phyloP scores from a whole-genome alignment of 106 monocot genomes.

The Vanilla planifolia region DNA sequence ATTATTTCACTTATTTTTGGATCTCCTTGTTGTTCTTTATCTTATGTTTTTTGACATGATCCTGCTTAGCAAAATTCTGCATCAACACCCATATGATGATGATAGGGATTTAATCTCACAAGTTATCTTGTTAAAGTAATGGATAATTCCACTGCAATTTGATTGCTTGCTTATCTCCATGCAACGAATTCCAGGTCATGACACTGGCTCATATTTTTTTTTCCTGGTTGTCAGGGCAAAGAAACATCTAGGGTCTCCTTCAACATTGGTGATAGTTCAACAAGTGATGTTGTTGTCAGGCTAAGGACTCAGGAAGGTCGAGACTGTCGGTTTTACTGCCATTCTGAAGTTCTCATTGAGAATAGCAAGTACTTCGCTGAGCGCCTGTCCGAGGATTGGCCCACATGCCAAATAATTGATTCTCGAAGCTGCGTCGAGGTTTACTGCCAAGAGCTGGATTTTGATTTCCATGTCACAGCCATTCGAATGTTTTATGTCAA shows the following conservation, averaged over 20 bases:
- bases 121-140: too few species aligned
- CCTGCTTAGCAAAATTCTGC: too few species aligned
- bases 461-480: slow-evolving; percentile 53
- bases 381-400: slow-evolving; percentile 81
- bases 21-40: too few species aligned
- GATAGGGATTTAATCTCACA: too few species aligned
- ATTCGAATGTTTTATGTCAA: slow-evolving; percentile 65
- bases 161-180: too few species aligned
- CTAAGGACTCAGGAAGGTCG: slow-evolving; percentile 67
- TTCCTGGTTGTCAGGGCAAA: too few species aligned
- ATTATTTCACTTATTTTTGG: too few species aligned
- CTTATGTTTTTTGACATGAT: too few species aligned
- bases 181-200: too few species aligned
- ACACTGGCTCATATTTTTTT: too few species aligned
- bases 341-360: slow-evolving; percentile 51
- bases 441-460: slow-evolving; percentile 56
- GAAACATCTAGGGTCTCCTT: slow-evolving; percentile 4
- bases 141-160: too few species aligned
- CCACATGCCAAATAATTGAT: slow-evolving; percentile 85
- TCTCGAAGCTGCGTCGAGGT: slow-evolving; percentile 79
- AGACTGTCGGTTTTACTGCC: slow-evolving; percentile 78
- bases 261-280: slow-evolving; percentile 56
- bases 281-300: slow-evolving; percentile 81
- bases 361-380: slow-evolving; percentile 85
- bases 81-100: too few species aligned